Conservation (phyloP, 2,329 filamentous ascomycete species). For the Pseudofabraea citricarpa region DNA sequence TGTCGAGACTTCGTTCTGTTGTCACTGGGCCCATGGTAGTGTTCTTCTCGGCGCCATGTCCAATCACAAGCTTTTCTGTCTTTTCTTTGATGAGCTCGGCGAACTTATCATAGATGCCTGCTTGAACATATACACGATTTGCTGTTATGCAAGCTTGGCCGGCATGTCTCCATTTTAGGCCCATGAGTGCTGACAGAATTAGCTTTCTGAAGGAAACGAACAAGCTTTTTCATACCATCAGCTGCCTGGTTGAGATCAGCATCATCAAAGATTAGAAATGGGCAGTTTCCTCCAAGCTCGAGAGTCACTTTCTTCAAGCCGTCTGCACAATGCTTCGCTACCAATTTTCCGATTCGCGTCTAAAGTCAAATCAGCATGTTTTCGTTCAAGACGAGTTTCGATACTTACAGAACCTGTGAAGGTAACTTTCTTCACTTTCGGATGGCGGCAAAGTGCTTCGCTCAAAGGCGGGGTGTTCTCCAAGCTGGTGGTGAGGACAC, state of each 20-base stretch:
- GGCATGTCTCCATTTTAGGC: slow-evolving; percentile 52
- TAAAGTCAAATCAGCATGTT: slow-evolving; percentile 5
- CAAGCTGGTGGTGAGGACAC: slow-evolving; percentile 54
- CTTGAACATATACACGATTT: slow-evolving; percentile 61
- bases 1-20: slow-evolving; percentile 48
- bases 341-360: slow-evolving; percentile 57
- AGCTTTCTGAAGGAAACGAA: too few species aligned
- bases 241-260: slow-evolving; percentile 54
- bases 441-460: slow-evolving; percentile 51
- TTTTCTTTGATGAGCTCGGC: slow-evolving; percentile 47
- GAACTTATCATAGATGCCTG: slow-evolving; percentile 56
- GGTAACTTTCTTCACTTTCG: slow-evolving; percentile 55
- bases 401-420: slow-evolving; percentile 49
- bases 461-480: slow-evolving; percentile 49
- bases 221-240: slow-evolving; percentile 37
- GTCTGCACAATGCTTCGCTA: slow-evolving; percentile 53
- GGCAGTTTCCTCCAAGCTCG: slow-evolving; percentile 61
- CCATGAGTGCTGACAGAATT: slow-evolving; percentile 34
- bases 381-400: neutral
- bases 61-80: slow-evolving; percentile 50
- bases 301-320: slow-evolving; percentile 61
- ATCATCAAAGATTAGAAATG: slow-evolving; percentile 61
- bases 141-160: slow-evolving; percentile 63
- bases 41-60: slow-evolving; percentile 52
- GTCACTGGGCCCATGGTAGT: slow-evolving; percentile 59